Conservation (phyloP, 768 basidiomycete genomes). For the Cystofilobasidium macerans region DNA sequence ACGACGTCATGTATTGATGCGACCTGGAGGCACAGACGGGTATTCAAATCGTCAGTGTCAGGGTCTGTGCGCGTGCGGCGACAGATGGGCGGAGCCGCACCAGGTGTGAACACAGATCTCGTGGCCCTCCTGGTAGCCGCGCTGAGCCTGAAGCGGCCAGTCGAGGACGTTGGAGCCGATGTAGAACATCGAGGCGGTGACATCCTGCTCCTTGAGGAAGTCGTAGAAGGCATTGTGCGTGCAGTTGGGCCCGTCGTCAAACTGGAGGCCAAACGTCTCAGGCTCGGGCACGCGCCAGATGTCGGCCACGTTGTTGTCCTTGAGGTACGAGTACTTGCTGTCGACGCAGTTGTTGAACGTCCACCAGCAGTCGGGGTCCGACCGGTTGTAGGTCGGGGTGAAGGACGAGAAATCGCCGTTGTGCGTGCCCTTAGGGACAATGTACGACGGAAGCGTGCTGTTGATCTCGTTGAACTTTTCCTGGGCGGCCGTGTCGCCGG, state of each 20-base stretch:
- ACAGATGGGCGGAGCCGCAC: background rate
- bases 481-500: conserved; percentile 34
- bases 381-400: conserved; percentile 29
- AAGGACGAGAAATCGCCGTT: conserved; percentile 35
- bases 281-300: conserved; percentile 36
- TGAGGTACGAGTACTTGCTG: conserved; percentile 33
- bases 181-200: conserved; percentile 41
- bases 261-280: conserved; percentile 36
- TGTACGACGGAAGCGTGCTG: conserved; percentile 31
- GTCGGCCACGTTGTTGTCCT: conserved; percentile 33
- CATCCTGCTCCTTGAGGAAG: conserved; percentile 35
- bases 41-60: background rate
- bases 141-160: conserved; percentile 41
- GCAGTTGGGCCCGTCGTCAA: conserved; percentile 41
- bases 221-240: conserved; percentile 41
- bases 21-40: background rate
- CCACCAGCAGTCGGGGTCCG: conserved; percentile 42
- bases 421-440: conserved; percentile 34
- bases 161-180: conserved; percentile 42
- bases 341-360: conserved; percentile 27
- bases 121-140: conserved; percentile 37
- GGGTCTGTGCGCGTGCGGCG: background rate
- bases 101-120: conserved; percentile 31
- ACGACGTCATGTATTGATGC: conserved; percentile 16
- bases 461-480: conserved; percentile 34